These are phyloP conservation scores for Leishmania tropica DNA, from an alignment of 208 protist species.

Conservation along the genomic window DNA sequence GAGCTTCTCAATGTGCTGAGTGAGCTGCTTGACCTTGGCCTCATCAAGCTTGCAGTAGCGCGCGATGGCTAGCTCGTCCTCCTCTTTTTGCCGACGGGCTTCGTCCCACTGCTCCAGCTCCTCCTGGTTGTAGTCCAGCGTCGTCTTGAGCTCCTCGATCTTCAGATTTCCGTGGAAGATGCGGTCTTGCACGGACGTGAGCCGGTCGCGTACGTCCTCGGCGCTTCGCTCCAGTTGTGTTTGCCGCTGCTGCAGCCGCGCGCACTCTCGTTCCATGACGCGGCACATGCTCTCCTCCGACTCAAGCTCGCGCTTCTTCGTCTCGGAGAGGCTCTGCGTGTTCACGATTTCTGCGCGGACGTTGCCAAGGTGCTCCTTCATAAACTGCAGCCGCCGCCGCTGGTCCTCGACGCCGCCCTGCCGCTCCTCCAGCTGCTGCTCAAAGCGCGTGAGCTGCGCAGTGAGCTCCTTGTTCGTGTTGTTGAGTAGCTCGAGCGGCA, in stretches of 20 bases:
- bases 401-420: slow-evolving; percentile 71
- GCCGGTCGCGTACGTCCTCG: slow-evolving; percentile 65
- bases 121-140: slow-evolving; percentile 95
- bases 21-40: slow-evolving; percentile 83
- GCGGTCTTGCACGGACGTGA: slow-evolving; percentile 77
- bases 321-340: slow-evolving; percentile 87
- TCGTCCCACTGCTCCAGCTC: slow-evolving; percentile 95
- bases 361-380: slow-evolving; percentile 92
- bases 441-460: slow-evolving; percentile 73
- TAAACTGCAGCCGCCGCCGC: slow-evolving; percentile 80
- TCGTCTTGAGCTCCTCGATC: slow-evolving; percentile 89
- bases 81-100: slow-evolving; percentile 93
- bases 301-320: slow-evolving; percentile 91
- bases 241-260: slow-evolving; percentile 63
- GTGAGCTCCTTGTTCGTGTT: slow-evolving; percentile 87
- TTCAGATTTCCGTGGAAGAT: slow-evolving; percentile 92
- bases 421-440: slow-evolving; percentile 66
- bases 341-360: slow-evolving; percentile 88
- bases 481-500: slow-evolving; percentile 86
- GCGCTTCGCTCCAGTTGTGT: slow-evolving; percentile 50
- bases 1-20: slow-evolving; percentile 79
- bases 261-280: slow-evolving; percentile 88
- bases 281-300: slow-evolving; percentile 92
- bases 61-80: slow-evolving; percentile 90
- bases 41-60: slow-evolving; percentile 93